Evolutionary conservation across 495 filamentous ascomycete species (phyloP), one percentile per base, ranked within the genome.

Genomic region (Letharia columbiana): DNA sequence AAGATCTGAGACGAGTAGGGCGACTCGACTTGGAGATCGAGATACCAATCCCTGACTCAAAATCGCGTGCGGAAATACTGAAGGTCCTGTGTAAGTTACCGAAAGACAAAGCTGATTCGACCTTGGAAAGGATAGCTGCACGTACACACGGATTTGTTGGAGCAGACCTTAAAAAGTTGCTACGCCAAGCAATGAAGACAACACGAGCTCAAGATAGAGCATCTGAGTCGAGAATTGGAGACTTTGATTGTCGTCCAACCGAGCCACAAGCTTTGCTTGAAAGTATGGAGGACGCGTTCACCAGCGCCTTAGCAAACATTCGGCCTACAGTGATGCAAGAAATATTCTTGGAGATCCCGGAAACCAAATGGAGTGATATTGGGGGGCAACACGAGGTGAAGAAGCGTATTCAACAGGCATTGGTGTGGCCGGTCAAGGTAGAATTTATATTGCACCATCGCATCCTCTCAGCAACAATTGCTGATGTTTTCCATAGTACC

Each of bases 281-380:
- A n/a, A 67, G 77, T 3, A 76, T 64, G 41, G 77, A 82, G 58
- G 64, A 73, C 31, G 86, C 89, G 69, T 77, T 88, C 61, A 71
- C 83, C 45, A 67, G 72, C 9, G 85, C 87, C 1, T 73, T 89
- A 45, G 78, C 80, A 44, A 74, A 80, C 41, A 80, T 88, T 40
- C 84, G 87, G 12, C 93, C 94, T 18, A 92, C 87, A 15, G 90
- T 91, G 3, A 95, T 98, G 87, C 84, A 88, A 70, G 94, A 96
- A 73, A 85, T 96, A 42, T 90, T 95, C 73, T 76, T 96, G 60
- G 89, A 96, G 71, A 88, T 89, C 3, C 93, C 94, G 0, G 92
- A 89, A 60, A 87, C 96, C 58, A 83, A 81, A 71, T 98, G 91
- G 91, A 80, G 81, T 39, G 91, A 98, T 73, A 95, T 98, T 65